These are phyloP conservation scores for Neonothopanus nambi DNA, from an alignment of 1,284 basidiomycete species.

Conservation along the genomic window DNA sequence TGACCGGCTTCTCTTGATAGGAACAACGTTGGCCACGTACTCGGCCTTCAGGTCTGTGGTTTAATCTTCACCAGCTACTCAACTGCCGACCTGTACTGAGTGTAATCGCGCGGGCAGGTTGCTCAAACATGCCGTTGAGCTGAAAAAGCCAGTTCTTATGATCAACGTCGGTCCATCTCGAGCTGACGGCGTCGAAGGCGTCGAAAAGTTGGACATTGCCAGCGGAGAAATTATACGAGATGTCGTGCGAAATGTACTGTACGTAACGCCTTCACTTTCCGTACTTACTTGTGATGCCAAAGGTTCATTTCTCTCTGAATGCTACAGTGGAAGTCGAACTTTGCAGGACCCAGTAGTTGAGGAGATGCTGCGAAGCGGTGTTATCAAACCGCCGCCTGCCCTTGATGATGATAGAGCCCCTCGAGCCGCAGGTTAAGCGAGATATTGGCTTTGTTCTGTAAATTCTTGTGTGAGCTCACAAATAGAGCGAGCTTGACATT, in stretches of 20 bases:
- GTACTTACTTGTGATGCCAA: too few species aligned
- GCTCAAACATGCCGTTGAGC: conserved; percentile 78
- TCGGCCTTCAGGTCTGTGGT: conserved; percentile 76
- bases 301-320: not conserved
- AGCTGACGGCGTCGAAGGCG: conserved; percentile 69
- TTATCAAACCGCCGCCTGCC: conserved; percentile 47
- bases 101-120: conserved; percentile 43
- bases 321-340: conserved; percentile 40
- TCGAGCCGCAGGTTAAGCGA: conserved; percentile 22
- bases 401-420: conserved; percentile 36
- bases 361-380: conserved; percentile 54
- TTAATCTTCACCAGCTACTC: not conserved
- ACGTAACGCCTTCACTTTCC: conserved; percentile 25
- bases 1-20: conserved; percentile 76
- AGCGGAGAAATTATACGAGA: conserved; percentile 71
- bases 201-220: conserved; percentile 77
- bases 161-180: conserved; percentile 87
- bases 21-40: conserved; percentile 90
- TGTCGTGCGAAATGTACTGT: conserved; percentile 60
- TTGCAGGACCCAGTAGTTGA: conserved; percentile 41
- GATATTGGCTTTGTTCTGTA: too few species aligned
- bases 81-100: not conserved
- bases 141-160: conserved; percentile 75
- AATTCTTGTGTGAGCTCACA: too few species aligned
- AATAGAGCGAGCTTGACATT: too few species aligned